Base-by-base conservation (phyloP, 805 yeast species). In the Zygoascus biomembranicola region DNA sequence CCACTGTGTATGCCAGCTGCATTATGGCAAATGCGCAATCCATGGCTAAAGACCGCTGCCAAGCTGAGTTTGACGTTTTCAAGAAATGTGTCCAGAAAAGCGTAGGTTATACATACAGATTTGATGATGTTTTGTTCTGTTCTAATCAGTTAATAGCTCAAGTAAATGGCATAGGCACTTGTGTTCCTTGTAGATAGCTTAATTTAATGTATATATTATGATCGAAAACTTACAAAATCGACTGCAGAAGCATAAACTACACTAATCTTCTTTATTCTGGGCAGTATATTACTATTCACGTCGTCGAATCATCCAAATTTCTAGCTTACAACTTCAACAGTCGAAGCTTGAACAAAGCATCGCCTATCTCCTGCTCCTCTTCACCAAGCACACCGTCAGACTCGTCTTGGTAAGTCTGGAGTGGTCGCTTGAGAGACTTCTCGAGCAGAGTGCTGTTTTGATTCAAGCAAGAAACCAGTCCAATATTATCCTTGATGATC, bases 331-430 rank as follows among this genome's bases (percentile, higher is more conserved):
- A 69, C 69, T 76, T 82, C 70, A 90, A 78, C 67, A 90, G 78
- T 70, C 95, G 83, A 71, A 90, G 77, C 58, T 79, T 77, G 75
- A 90, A 83, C 51, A 80, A 72, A 50, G 96, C 84, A 59, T 87
- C 96, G 63, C 87, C 87, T 54, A 69, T 60, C 44, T 77, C 71
- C 69, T 89, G 95, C 65, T 89, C 95, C 73, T 92, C 98, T 63
- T 89, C 95, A 55, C 85, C 90, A 61, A 94, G 79, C 53, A 87
- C 76, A 42, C 71, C 70, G 13, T 69, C 69, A 26, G 76, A 73
- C 57, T 73, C 73, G 55, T 69, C 70, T 43, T 73, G 74, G 59
- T 74, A 62, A 64, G 69, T 69, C 51, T 78, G 79, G 54, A 85
- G 67, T 28, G 85, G 84, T 52, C 78, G 67, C 72, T 88, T 85